Percentiles rank a stretch among this genome's conserved stretches.
Conservation (phyloP, 805 yeast species). For the Ogataea saltuana region DNA sequence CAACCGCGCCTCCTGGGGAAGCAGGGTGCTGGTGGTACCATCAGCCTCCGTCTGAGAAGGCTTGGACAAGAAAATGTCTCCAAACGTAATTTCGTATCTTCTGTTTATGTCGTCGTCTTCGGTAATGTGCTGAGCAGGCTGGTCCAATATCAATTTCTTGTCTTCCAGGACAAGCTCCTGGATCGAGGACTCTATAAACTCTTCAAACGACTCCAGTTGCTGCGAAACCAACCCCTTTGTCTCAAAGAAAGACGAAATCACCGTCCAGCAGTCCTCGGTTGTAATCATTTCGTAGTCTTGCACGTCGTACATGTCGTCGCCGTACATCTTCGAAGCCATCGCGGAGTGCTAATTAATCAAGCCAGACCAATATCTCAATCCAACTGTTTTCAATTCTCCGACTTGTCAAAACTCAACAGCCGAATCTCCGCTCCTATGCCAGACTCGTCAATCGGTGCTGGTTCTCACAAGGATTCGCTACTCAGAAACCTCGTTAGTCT, state of each 20-base stretch:
- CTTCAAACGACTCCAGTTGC: conserved; percentile 97
- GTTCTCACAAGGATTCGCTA: conserved; percentile 2
- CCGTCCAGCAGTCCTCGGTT: conserved; percentile 99
- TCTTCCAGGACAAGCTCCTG: conserved; percentile 98
- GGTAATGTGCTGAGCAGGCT: conserved; percentile 95
- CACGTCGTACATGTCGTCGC: conserved; percentile 28
- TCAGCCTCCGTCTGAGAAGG: conserved; percentile 99
- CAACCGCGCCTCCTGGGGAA: conserved; percentile 97
- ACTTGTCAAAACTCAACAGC: background rate
- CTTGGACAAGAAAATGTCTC: conserved; percentile 92
- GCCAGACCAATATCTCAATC: conserved; percentile 11
- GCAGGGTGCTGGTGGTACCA: conserved; percentile 98
- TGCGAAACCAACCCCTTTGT: conserved; percentile 97
- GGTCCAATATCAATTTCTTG: conserved; percentile 89
- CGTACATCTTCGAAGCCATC: conserved; percentile 21
- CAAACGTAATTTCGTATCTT: conserved; percentile 95
- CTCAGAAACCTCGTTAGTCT: background rate
- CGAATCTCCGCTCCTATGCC: conserved; percentile 4
- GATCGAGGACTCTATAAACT: conserved; percentile 92
- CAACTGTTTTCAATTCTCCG: conserved; percentile 9
- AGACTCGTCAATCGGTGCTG: conserved; percentile 1
- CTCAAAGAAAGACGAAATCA: conserved; percentile 91
- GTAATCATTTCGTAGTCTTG: conserved; percentile 74
- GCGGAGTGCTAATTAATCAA: background rate
- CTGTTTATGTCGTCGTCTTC: conserved; percentile 88